A percentile compares a stretch with the other conserved stretches of the same genome.
These are phyloP conservation scores for Botrytis sinoallii DNA, from an alignment of 2,329 filamentous ascomycete genomes.

Conservation along the genomic window DNA sequence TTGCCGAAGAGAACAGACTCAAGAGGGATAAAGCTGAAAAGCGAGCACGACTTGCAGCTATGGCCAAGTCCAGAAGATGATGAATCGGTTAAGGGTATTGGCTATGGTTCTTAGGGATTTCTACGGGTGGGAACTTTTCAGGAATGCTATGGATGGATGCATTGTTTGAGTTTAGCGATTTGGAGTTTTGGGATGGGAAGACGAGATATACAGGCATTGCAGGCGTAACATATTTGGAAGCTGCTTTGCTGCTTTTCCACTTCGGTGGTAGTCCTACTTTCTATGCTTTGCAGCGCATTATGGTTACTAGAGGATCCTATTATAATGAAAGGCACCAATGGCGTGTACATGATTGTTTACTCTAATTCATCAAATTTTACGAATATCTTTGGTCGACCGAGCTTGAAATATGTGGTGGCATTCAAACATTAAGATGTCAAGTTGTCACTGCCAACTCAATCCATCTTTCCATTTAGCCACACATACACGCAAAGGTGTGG, in stretches of 20 bases:
- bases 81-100: neutral
- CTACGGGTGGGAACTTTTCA: conserved; percentile 9
- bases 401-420: neutral
- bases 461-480: neutral
- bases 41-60: conserved; percentile 33
- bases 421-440: neutral
- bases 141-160: conserved; percentile 13
- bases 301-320: conserved; percentile 4
- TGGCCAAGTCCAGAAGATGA: conserved; percentile 32
- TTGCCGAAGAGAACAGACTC: conserved; percentile 58
- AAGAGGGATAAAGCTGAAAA: conserved; percentile 61
- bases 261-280: neutral
- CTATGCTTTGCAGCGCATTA: neutral
- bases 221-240: conserved; percentile 14
- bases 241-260: conserved; percentile 7
- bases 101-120: conserved; percentile 4
- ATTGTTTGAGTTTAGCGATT: conserved; percentile 19
- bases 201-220: conserved; percentile 19
- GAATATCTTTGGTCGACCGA: neutral
- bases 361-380: neutral
- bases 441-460: neutral
- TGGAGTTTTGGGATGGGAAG: conserved; percentile 18
- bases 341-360: conserved; percentile 8
- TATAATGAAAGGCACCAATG: neutral
- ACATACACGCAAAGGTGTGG: neutral